Conservation (phyloP, 805 yeast species). For the Sporopachydermia quercuum region DNA sequence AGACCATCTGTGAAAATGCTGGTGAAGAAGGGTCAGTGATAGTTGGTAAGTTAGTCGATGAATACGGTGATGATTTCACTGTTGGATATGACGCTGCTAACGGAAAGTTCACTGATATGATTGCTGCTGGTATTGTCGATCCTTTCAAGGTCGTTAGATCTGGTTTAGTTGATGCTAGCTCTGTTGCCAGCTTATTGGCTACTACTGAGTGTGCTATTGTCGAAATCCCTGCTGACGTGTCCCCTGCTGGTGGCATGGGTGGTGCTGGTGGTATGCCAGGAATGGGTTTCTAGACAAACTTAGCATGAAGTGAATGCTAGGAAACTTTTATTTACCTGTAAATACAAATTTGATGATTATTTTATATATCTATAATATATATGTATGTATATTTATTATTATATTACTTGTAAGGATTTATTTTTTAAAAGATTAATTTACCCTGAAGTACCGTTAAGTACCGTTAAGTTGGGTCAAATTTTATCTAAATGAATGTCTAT, state of each 20-base stretch:
- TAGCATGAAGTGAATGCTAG: too few relatives aligned
- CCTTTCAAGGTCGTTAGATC: constrained; percentile 97
- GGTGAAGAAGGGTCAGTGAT: constrained; percentile 96
- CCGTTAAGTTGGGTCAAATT: too few relatives aligned
- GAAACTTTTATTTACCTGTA: too few relatives aligned
- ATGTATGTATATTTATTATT: too few relatives aligned
- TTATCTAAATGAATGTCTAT: too few relatives aligned
- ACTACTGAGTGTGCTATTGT: constrained; percentile 98
- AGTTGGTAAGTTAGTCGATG: constrained; percentile 67
- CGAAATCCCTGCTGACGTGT: constrained; percentile 72
- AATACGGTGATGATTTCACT: constrained; percentile 58
- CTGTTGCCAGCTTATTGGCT: constrained; percentile 94
- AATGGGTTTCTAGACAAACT: constrained; percentile 8
- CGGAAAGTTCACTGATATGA: constrained; percentile 91
- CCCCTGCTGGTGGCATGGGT: constrained; percentile 34
- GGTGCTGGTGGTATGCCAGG: constrained; percentile 18
- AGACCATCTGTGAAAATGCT: constrained; percentile 89
- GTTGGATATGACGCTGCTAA: constrained; percentile 84
- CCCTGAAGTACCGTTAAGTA: too few relatives aligned
- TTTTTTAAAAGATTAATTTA: too few relatives aligned
- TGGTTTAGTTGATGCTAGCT: constrained; percentile 91
- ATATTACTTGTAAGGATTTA: too few relatives aligned
- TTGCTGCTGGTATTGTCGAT: constrained; percentile 93
- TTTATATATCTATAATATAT: too few relatives aligned
- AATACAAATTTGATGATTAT: too few relatives aligned